Evolutionary conservation across 225 moss, liverwort and hornwort species (phyloP).

Genomic region (Asterella californica): DNA sequence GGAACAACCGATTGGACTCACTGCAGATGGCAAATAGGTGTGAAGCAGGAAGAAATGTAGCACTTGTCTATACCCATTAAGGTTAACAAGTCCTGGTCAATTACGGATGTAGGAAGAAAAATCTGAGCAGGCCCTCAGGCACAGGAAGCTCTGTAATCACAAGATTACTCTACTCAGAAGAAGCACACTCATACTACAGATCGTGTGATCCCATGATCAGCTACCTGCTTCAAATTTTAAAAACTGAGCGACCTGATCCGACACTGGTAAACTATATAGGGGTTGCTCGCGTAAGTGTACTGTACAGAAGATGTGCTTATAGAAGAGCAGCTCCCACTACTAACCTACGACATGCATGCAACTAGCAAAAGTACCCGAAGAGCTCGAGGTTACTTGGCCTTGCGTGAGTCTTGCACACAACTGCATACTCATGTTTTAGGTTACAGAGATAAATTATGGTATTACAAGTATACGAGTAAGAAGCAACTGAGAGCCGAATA

Average conservation of each 20-base stretch:
- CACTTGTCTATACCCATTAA: not conserved
- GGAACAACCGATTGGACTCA: not conserved
- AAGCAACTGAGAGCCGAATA: too few species aligned
- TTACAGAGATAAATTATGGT: not conserved
- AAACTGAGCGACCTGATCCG: constrained; percentile 1
- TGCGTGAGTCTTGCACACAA: not conserved
- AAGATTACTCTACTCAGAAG: not conserved
- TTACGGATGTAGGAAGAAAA: not conserved
- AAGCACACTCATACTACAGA: not conserved
- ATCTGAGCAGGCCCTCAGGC: constrained; percentile 2
- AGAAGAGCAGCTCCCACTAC: constrained; percentile 7
- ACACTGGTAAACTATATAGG: constrained; percentile 25
- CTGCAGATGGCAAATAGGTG: not conserved
- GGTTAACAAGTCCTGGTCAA: constrained; percentile 19
- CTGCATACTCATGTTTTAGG: not conserved
- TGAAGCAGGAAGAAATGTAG: not conserved
- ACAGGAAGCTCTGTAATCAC: not conserved
- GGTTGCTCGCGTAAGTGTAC: constrained; percentile 12
- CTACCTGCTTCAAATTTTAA: not conserved
- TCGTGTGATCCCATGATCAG: constrained; percentile 1
- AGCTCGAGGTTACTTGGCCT: constrained; percentile 8
- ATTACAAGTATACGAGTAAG: not conserved
- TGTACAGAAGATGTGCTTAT: constrained; percentile 30
- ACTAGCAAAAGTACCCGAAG: constrained; percentile 19
- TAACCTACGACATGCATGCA: not conserved